Percentiles rank a stretch among this genome's conserved stretches.
phyloP scores from a whole-genome alignment of 2,329 filamentous ascomycete species.

The Dothideomycetes sp. region DNA sequence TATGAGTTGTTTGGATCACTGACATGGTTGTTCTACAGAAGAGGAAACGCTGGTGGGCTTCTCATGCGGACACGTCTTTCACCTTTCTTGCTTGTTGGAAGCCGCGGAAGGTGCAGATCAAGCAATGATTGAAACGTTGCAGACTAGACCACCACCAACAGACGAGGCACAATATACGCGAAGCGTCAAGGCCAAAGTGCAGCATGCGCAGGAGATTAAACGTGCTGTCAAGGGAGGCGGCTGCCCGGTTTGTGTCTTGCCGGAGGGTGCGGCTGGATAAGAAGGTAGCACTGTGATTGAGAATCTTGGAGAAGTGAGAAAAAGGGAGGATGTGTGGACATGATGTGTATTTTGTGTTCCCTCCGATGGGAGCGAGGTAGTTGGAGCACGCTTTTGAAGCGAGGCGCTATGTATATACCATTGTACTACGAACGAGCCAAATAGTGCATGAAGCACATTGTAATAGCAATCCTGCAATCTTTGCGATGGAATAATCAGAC shows the following conservation, averaged over 20 bases:
- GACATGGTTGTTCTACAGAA: constrained; percentile 28
- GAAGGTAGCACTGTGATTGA: too few species aligned
- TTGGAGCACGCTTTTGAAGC: neutral
- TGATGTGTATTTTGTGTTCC: too few species aligned
- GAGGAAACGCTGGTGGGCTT: constrained; percentile 68
- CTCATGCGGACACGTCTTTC: constrained; percentile 72
- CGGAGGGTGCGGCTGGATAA: too few species aligned
- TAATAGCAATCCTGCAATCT: too few species aligned
- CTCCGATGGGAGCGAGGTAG: too few species aligned
- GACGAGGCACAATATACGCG: constrained; percentile 31
- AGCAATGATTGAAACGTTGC: constrained; percentile 30
- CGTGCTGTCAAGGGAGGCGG: constrained; percentile 44
- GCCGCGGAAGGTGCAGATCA: constrained; percentile 26
- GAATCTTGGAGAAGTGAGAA: too few species aligned
- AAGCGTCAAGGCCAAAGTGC: constrained; percentile 77
- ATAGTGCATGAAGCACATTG: too few species aligned
- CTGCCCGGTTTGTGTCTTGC: constrained; percentile 15
- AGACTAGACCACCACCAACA: constrained; percentile 31
- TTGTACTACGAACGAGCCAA: neutral
- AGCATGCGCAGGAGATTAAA: constrained; percentile 66
- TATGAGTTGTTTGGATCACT: neutral
- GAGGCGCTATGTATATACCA: neutral
- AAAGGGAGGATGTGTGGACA: too few species aligned
- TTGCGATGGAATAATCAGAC: too few species aligned
- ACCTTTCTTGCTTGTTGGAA: constrained; percentile 59